phyloP scores from a whole-genome alignment of 257 asterid genomes.

The Scutellaria baicalensis region DNA sequence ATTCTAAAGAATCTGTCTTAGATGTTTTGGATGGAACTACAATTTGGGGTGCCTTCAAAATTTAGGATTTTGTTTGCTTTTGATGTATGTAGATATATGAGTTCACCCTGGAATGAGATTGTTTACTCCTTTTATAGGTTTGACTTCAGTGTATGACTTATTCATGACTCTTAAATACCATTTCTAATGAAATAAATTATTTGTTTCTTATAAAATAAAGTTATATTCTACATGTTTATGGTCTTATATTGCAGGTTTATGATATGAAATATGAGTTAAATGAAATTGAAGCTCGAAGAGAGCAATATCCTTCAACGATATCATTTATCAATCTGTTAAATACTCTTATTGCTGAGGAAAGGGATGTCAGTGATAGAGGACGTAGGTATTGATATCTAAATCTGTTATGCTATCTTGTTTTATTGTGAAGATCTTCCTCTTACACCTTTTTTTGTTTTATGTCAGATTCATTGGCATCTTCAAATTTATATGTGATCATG shows the following conservation, averaged over 20 bases:
- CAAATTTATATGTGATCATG: constrained; percentile 87
- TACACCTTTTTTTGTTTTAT: constrained; percentile 7
- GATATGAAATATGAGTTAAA: constrained; percentile 95
- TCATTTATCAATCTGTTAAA: constrained; percentile 78
- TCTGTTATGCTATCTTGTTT: not conserved
- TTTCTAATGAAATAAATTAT: too few relatives aligned
- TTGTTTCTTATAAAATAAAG: too few relatives aligned
- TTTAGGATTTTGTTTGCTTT: too few relatives aligned
- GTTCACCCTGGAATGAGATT: too few relatives aligned
- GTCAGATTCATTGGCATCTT: constrained; percentile 92
- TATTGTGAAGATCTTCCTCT: constrained; percentile 9
- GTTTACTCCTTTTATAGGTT: too few relatives aligned
- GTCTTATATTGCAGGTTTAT: constrained; percentile 60
- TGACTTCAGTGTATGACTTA: too few relatives aligned
- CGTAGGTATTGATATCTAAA: constrained; percentile 52
- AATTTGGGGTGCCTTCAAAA: too few relatives aligned
- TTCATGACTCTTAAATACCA: too few relatives aligned
- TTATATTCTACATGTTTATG: not conserved
- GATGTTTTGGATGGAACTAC: too few relatives aligned
- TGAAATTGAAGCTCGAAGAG: constrained; percentile 96
- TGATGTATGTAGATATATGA: too few relatives aligned
- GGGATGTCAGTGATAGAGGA: constrained; percentile 80
- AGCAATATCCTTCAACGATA: constrained; percentile 93
- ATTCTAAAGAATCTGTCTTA: too few relatives aligned
- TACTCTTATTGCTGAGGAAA: constrained; percentile 82